Percentiles rank a stretch among this genome's conserved stretches.
Conservation (phyloP, 306 rosid species). For the Nissolia schottii region DNA sequence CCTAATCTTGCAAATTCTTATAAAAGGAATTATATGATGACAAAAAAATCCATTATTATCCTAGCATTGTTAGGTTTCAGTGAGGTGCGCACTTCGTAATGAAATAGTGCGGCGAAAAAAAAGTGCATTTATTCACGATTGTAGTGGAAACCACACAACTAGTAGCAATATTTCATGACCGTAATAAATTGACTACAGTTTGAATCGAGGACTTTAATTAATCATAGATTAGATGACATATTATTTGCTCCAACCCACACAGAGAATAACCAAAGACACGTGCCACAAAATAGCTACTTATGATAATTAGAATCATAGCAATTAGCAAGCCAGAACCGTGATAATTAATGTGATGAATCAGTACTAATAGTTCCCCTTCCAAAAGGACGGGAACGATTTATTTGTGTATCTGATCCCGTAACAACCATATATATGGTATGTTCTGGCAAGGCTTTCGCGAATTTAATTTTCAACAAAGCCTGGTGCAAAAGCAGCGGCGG, state of each 20-base stretch:
- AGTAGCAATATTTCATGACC: no score
- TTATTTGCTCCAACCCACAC: background rate
- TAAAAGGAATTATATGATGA: no score
- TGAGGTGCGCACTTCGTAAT: no score
- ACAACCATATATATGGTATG: no score
- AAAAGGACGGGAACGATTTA: background rate
- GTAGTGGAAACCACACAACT: background rate
- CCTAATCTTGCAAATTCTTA: no score
- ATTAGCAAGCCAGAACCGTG: background rate
- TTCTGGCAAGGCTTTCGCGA: no score
- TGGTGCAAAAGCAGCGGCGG: slow-evolving; percentile 49
- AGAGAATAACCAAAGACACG: background rate
- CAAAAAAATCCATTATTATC: no score
- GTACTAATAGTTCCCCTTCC: background rate
- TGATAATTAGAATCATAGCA: no score
- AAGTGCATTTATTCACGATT: background rate
- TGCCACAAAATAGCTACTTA: background rate
- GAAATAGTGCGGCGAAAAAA: no score
- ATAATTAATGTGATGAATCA: background rate
- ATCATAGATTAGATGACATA: background rate
- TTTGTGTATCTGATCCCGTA: background rate
- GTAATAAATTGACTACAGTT: background rate
- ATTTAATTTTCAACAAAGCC: slow-evolving; percentile 28
- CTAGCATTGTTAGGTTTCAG: no score
- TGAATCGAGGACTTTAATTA: background rate